Percentiles rank a stretch among this genome's conserved stretches.
These are phyloP conservation scores for Xerocomus nothofagi DNA, from an alignment of 1,284 basidiomycete species.

Conservation along the genomic window DNA sequence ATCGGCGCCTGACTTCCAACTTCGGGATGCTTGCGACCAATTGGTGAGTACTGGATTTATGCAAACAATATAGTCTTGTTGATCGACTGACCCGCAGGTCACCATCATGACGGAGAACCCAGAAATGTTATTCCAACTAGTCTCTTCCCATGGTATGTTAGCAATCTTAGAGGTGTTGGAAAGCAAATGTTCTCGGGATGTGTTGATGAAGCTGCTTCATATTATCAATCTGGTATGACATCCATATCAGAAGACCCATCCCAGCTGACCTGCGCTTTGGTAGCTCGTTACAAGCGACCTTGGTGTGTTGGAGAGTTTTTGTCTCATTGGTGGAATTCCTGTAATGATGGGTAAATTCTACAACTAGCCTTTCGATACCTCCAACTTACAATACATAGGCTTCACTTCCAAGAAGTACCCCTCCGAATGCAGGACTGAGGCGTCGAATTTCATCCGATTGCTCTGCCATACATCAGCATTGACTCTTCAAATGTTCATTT, in stretches of 20 bases:
- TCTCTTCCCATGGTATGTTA: constrained; percentile 91
- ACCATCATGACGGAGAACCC: constrained; percentile 77
- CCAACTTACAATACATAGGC: constrained; percentile 39
- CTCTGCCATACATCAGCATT: constrained; percentile 91
- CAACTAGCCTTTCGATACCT: background rate
- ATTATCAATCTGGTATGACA: constrained; percentile 82
- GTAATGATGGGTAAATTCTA: constrained; percentile 78
- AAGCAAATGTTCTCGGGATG: constrained; percentile 77
- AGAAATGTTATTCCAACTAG: constrained; percentile 89
- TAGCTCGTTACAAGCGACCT: constrained; percentile 87
- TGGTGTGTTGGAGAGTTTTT: constrained; percentile 91
- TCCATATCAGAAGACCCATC: background rate
- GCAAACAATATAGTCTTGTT: background rate
- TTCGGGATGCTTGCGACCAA: constrained; percentile 85
- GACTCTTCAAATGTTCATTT: constrained; percentile 97
- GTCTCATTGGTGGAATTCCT: constrained; percentile 90
- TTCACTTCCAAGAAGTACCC: constrained; percentile 96
- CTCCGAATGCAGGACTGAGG: constrained; percentile 91
- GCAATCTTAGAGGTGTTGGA: constrained; percentile 93
- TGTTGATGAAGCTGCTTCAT: constrained; percentile 80
- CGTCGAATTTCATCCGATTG: constrained; percentile 91
- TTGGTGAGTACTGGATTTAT: constrained; percentile 53
- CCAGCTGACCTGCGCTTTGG: constrained; percentile 10
- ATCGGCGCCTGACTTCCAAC: constrained; percentile 73
- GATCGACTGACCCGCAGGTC: constrained; percentile 49